Percentiles rank a stretch among this genome's conserved stretches.
These are phyloP conservation scores for Boletus vermiculosoides DNA, from an alignment of 768 basidiomycete species.

Conservation along the genomic window DNA sequence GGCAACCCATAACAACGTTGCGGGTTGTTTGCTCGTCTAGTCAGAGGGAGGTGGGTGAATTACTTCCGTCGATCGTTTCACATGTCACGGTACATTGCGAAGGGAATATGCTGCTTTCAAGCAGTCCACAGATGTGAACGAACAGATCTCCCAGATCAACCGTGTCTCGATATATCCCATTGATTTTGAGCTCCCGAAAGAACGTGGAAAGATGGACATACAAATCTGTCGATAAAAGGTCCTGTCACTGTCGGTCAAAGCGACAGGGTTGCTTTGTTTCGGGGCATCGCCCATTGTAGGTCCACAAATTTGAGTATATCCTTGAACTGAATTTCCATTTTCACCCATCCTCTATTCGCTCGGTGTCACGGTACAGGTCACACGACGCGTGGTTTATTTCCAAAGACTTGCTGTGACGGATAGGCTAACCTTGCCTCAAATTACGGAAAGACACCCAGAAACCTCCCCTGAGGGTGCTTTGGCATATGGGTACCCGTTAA, in stretches of 20 bases:
- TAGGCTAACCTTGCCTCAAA: no score
- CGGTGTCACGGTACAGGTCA: not conserved
- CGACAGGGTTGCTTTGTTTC: constrained; percentile 3
- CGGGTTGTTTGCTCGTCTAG: not conserved
- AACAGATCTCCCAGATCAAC: not conserved
- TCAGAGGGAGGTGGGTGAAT: not conserved
- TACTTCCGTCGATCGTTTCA: not conserved
- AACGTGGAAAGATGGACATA: not conserved
- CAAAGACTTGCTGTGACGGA: not conserved
- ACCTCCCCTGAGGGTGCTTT: constrained; percentile 1
- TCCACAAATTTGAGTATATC: not conserved
- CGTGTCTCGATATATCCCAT: not conserved
- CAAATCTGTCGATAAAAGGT: not conserved
- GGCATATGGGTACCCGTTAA: not conserved
- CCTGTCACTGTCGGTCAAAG: not conserved
- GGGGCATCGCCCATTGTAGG: not conserved
- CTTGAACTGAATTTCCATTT: not conserved
- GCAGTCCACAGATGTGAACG: not conserved
- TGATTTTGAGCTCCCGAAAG: not conserved
- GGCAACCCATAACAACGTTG: not conserved
- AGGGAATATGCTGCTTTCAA: not conserved
- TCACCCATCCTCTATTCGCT: not conserved
- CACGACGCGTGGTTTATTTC: not conserved
- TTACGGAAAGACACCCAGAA: not conserved
- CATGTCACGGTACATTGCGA: not conserved